Base-by-base conservation (phyloP, 768 basidiomycete genomes). In the Lepiota brunneoincarnata region DNA sequence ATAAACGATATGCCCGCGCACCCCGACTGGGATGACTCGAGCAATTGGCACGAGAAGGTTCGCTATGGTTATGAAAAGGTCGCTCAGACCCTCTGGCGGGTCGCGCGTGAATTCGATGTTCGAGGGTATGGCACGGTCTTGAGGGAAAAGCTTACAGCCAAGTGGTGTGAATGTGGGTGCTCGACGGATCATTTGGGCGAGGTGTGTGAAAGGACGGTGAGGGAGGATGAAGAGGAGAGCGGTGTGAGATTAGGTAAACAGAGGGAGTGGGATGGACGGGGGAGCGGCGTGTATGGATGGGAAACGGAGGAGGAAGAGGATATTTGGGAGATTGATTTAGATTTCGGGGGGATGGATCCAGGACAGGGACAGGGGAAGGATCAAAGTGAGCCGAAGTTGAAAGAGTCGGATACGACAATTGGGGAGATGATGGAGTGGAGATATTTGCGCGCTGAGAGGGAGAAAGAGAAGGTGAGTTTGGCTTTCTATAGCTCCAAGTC, bases 81-180 rank as follows among this genome's bases (percentile, higher is more conserved):
- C 3, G 73, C 78, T 1, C 80, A 84, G 61, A 82, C 84, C 39
- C 69, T 90, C 2, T 90, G 87, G 87, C 74, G 78, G 17, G 82
- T 88, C 18, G 82, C 87, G 24, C 68, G 78, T 26, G 87, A 89
- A 61, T 88, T 88, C 56, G 84, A 87, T 60, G 82, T 87, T 2
- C 76, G 82, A 24, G 87, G 88, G 10, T 89, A 88, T 58, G 87
- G 87, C 0, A 71, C 75, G 34, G 80, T 88, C 12, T 70, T 89
- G 28, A 72, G 86, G 24, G 88, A 89, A 59, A 89, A 89, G 67
- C 66, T 89, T 49, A 84, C 82, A 11, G 77, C 75, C 3, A 89
- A 88, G 60, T 89, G 88, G 87, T 89, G 87, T 63, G 87, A 88
- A 55, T 89, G 87, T 67, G 87, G 87, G 1, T 89, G 87, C 63